phyloP scores from a whole-genome alignment of 345 rosid species.

The Eucalyptus leucophloia region DNA sequence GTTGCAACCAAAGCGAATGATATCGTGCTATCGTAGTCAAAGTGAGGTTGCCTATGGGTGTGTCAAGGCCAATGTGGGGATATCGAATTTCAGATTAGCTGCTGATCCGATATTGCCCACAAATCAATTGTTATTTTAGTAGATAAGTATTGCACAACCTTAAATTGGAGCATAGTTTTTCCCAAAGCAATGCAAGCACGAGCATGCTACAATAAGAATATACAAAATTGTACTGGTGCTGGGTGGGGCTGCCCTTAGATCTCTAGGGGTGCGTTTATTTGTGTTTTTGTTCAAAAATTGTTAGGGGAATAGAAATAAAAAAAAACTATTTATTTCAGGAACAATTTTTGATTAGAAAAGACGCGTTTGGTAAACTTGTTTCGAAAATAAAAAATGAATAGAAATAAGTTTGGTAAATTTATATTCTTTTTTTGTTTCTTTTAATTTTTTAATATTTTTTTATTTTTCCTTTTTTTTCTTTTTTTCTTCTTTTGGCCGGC shows the following conservation, averaged over 20 bases:
- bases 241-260: neutral
- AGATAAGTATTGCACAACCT: neutral
- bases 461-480: no score
- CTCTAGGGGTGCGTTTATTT: no score
- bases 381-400: no score
- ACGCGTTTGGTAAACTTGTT: accelerated
- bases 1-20: neutral
- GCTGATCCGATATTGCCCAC: neutral
- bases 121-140: neutral
- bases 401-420: no score
- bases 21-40: neutral
- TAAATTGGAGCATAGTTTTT: neutral
- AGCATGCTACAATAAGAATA: neutral
- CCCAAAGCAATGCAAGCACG: neutral
- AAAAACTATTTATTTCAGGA: no score
- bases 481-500: no score
- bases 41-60: neutral
- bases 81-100: neutral
- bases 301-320: no score
- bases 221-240: neutral
- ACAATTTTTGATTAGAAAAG: no score
- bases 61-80: neutral
- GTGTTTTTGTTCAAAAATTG: no score
- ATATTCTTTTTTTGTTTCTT: no score
- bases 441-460: no score